A percentile compares a stretch with the other conserved stretches of the same genome.
These are phyloP conservation scores for Carex scoparia DNA, from an alignment of 176 grass and related monocot species.

Conservation along the genomic window DNA sequence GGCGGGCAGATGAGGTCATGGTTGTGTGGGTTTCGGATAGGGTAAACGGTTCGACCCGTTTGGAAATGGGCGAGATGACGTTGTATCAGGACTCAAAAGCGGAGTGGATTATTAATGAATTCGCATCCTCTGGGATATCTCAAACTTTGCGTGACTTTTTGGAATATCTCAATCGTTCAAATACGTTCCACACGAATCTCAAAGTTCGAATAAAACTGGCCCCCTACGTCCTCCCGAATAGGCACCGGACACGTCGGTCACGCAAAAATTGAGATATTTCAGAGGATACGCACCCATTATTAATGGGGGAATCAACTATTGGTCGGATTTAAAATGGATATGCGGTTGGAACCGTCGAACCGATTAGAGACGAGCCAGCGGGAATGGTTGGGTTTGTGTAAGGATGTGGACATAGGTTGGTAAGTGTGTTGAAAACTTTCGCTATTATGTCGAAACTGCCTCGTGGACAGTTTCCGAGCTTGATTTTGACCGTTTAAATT, in stretches of 20 bases:
- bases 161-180: too few species aligned
- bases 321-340: background rate
- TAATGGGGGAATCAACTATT: background rate
- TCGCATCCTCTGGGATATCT: too few species aligned
- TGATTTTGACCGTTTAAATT: background rate
- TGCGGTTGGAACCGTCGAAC: background rate
- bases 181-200: too few species aligned
- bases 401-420: background rate
- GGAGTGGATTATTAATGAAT: background rate
- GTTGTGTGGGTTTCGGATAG: background rate
- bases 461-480: background rate
- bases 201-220: too few species aligned
- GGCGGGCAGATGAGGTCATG: background rate
- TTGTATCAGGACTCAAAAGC: too few species aligned
- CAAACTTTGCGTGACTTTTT: too few species aligned
- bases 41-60: background rate
- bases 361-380: background rate
- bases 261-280: too few species aligned
- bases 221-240: too few species aligned
- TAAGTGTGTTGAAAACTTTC: constrained; percentile 2
- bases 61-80: background rate
- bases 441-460: background rate
- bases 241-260: too few species aligned
- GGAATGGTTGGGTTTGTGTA: background rate
- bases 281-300: background rate